Conservation (phyloP, 768 basidiomycete genomes). For the Boletus patriciae region DNA sequence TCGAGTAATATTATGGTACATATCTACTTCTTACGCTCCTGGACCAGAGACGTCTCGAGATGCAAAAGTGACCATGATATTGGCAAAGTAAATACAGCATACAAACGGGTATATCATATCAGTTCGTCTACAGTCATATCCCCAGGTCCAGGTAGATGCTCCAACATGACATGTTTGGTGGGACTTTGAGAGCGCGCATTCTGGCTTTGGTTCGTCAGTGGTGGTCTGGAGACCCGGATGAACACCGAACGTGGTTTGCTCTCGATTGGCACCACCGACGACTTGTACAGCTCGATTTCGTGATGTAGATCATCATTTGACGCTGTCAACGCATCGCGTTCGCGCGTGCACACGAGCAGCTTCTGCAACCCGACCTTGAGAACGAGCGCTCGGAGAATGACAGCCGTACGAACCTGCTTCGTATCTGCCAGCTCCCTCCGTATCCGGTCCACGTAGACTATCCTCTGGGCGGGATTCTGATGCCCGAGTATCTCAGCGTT, state of each 20-base stretch:
- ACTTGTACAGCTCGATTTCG: conserved; percentile 63
- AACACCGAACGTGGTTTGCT: conserved; percentile 56
- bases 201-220: conserved; percentile 45
- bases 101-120: conserved; percentile 20
- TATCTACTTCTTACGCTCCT: not conserved
- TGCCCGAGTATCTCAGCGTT: conserved; percentile 87
- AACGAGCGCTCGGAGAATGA: not conserved
- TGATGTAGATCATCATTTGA: conserved; percentile 48
- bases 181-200: conserved; percentile 26
- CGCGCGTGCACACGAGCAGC: conserved; percentile 46
- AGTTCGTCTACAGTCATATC: conserved; percentile 56
- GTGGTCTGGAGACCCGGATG: conserved; percentile 45
- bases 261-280: conserved; percentile 48
- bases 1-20: not conserved
- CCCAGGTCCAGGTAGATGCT: conserved; percentile 39
- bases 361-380: conserved; percentile 37
- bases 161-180: conserved; percentile 25
- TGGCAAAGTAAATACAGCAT: conserved; percentile 17
- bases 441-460: conserved; percentile 84
- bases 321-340: conserved; percentile 46
- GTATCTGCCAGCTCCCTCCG: conserved; percentile 75
- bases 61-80: conserved; percentile 3
- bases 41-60: not conserved
- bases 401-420: conserved; percentile 62
- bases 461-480: conserved; percentile 80